Conservation (phyloP, 805 yeast species). For the Candida xiaguanensis region DNA sequence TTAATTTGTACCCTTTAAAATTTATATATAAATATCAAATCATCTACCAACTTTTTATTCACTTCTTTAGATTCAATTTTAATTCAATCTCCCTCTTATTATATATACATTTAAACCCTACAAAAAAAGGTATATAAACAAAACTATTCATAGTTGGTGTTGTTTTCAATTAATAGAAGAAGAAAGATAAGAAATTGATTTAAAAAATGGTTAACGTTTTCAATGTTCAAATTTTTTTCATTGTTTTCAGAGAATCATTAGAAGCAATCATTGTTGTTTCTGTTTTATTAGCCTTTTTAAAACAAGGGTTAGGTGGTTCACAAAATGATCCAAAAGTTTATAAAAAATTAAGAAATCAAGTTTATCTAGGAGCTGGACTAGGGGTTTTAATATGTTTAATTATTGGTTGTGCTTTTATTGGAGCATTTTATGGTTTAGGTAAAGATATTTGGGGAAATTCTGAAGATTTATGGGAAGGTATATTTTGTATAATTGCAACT, state of each 20-base stretch:
- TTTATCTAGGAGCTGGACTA: slow-evolving; percentile 71
- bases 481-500: slow-evolving; percentile 82
- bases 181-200: too few relatives aligned
- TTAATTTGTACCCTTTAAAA: too few relatives aligned
- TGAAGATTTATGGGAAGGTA: slow-evolving; percentile 95
- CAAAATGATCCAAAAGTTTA: slow-evolving; percentile 47
- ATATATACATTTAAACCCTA: not conserved
- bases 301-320: slow-evolving; percentile 69
- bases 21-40: not conserved
- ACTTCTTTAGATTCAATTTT: slow-evolving; percentile 2
- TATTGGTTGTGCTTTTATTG: slow-evolving; percentile 88
- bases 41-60: not conserved
- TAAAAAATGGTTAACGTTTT: slow-evolving; percentile 49
- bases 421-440: slow-evolving; percentile 79
- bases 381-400: slow-evolving; percentile 76
- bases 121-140: too few relatives aligned
- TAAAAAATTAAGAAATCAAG: slow-evolving; percentile 61
- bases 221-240: slow-evolving; percentile 72
- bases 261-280: slow-evolving; percentile 89
- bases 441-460: slow-evolving; percentile 80
- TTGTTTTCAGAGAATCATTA: slow-evolving; percentile 84
- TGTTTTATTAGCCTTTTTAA: slow-evolving; percentile 80
- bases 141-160: not conserved
- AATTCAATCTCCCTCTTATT: slow-evolving; percentile 5
- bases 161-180: not conserved